A percentile compares a stretch with the other conserved stretches of the same genome.
These are phyloP conservation scores for Pyrenophora tritici-repentis DNA, from an alignment of 2,329 filamentous ascomycete species.

Conservation along the genomic window DNA sequence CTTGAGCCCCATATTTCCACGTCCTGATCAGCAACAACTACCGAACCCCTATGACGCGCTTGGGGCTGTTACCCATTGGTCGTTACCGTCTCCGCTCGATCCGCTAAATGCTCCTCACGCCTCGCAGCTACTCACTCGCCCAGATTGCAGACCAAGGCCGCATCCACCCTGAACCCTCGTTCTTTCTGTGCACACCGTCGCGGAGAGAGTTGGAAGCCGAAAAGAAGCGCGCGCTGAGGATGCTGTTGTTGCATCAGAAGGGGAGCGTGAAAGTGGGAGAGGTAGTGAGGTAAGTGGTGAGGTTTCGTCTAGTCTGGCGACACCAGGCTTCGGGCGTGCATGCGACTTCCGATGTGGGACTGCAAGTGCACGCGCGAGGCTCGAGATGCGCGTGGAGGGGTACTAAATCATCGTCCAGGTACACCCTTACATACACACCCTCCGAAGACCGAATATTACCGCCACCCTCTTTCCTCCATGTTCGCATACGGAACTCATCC, in stretches of 20 bases:
- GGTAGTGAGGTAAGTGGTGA: conserved; percentile 70
- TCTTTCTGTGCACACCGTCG: conserved; percentile 40
- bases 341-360: not conserved
- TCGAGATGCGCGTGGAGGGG: not conserved
- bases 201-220: conserved; percentile 41
- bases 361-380: not conserved
- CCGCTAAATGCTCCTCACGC: conserved; percentile 50
- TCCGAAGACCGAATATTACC: conserved; percentile 87
- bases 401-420: conserved; percentile 49
- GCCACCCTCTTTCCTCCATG: conserved; percentile 76
- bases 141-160: conserved; percentile 43
- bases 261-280: conserved; percentile 94
- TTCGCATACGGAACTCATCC: conserved; percentile 90
- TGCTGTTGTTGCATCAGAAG: conserved; percentile 90
- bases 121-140: conserved; percentile 47
- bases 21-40: conserved; percentile 12
- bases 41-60: conserved; percentile 22
- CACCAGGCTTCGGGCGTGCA: not conserved
- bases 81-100: conserved; percentile 26
- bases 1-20: conserved; percentile 4
- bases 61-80: conserved; percentile 21
- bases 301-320: not conserved
- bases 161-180: conserved; percentile 37
- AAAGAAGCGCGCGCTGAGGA: conserved; percentile 52
- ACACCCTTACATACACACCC: conserved; percentile 89